Evolutionary conservation across 1,284 basidiomycete species (phyloP).

Genomic region (Schizophyllum amplum): DNA sequence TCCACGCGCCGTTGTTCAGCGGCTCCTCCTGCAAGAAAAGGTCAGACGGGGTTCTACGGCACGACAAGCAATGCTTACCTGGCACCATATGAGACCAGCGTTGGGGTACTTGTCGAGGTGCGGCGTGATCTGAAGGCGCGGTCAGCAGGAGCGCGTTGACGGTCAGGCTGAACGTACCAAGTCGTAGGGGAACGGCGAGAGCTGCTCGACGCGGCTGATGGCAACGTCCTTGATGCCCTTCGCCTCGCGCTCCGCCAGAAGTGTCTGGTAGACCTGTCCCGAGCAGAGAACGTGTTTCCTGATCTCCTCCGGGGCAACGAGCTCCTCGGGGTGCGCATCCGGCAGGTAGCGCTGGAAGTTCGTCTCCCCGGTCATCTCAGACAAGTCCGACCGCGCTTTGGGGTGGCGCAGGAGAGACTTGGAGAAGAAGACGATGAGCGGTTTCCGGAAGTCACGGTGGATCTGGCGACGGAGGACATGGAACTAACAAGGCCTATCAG

Average conservation of each 20-base stretch:
- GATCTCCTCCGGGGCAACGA: constrained; percentile 82
- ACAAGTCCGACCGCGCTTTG: constrained; percentile 77
- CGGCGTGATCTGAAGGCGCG: constrained; percentile 54
- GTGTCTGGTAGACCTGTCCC: constrained; percentile 92
- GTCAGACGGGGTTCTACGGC: constrained; percentile 1
- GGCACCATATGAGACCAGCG: constrained; percentile 86
- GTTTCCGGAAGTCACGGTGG: constrained; percentile 95
- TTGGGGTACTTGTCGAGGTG: constrained; percentile 96
- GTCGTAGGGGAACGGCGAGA: constrained; percentile 96
- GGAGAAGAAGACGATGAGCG: constrained; percentile 93
- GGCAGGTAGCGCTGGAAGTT: constrained; percentile 92
- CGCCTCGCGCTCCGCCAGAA: constrained; percentile 85
- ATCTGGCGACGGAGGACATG: constrained; percentile 93
- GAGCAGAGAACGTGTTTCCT: constrained; percentile 86
- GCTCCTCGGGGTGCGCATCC: constrained; percentile 63
- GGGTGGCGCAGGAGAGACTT: constrained; percentile 95
- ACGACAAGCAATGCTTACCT: constrained; percentile 35
- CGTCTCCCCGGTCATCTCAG: constrained; percentile 86
- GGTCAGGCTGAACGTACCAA: constrained; percentile 38
- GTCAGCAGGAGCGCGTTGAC: constrained; percentile 6
- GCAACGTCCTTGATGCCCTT: constrained; percentile 88
- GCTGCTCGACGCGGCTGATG: constrained; percentile 91
- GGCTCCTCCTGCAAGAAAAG: constrained; percentile 60
- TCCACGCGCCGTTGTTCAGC: constrained; percentile 91
- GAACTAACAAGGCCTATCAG: constrained; percentile 45